phyloP scores from a whole-genome alignment of 1,284 basidiomycete genomes.

The Irpex lacteus region DNA sequence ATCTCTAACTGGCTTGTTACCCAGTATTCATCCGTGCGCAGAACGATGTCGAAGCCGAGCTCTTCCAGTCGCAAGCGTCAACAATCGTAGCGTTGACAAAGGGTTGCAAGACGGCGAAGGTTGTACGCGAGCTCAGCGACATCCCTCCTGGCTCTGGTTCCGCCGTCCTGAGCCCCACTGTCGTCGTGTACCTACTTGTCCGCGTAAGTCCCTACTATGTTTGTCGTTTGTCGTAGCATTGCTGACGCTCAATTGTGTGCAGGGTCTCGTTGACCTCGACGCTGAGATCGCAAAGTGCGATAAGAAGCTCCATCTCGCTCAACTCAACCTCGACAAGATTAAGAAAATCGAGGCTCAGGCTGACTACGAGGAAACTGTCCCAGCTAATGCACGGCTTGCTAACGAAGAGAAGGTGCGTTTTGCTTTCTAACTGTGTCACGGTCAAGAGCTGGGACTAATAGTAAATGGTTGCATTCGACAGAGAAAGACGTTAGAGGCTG shows the following conservation, averaged over 20 bases:
- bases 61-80: slow-evolving; percentile 70
- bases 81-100: slow-evolving; percentile 88
- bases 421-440: background rate
- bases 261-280: slow-evolving; percentile 82
- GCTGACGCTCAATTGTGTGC: background rate
- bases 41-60: slow-evolving; percentile 54
- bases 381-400: slow-evolving; percentile 66
- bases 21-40: slow-evolving; percentile 81
- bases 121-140: slow-evolving; percentile 49
- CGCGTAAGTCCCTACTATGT: slow-evolving; percentile 47
- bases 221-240: background rate
- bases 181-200: slow-evolving; percentile 82
- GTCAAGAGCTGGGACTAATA: slow-evolving; percentile 1
- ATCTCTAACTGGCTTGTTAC: slow-evolving; percentile 1
- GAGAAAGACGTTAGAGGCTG: slow-evolving; percentile 44
- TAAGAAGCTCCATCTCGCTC: slow-evolving; percentile 79
- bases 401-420: slow-evolving; percentile 72
- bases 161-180: slow-evolving; percentile 71
- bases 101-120: slow-evolving; percentile 69
- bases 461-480: slow-evolving; percentile 15
- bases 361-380: slow-evolving; percentile 80
- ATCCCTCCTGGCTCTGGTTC: slow-evolving; percentile 91
- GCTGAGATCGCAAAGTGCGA: slow-evolving; percentile 84
- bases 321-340: slow-evolving; percentile 74
- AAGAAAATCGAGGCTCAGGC: slow-evolving; percentile 69